Base-by-base conservation (phyloP, 176 grass and related monocot genomes). In the Ensete glaucum region DNA sequence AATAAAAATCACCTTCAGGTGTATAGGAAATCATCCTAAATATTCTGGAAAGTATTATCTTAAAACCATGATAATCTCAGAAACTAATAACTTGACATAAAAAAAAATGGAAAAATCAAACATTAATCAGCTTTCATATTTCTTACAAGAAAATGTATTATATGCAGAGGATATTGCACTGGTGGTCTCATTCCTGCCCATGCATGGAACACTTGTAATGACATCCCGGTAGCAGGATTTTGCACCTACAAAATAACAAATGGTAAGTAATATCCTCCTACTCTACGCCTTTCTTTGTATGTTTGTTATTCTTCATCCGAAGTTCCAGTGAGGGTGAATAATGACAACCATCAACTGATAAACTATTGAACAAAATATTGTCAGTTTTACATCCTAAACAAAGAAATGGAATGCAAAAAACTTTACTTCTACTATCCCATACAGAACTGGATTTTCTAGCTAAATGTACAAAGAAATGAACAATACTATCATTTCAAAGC, bases 181-280 rank as follows among this genome's bases (percentile, higher is more conserved):
- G 66, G 82, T 75, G 82, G 95, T 89, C 89, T 98, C 95, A 81
- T 34, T 93, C 80, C 67, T 78, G 74, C 95, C 90, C 95, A 98
- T 98, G 85, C 80, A 93, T 64, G 94, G 59, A 34, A 98, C 86
- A 70, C 78, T 91, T 78, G 88, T 83, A 75, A 93, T 69, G 73
- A 93, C 82, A 73, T 98, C 90, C 94, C 94, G 53, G 94, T 98
- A 73, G 94, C 90, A 82, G 94, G 94, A 77, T 98, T 89, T 85
- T 89, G 82, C 52, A 98, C 86, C 94, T 92, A 49, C 14, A 82
- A n/a, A 71, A 52, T 22, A 24, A 81, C 29, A 34, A 70, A 17
- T 69, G 76, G 67, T 21, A 57, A 29, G 7, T 6, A 67, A n/a
- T 29, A 75, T 29, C 11, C 49, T 55, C 52, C 69, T 73, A 67